These are phyloP conservation scores for Blastobotrys elegans DNA, from an alignment of 1,139 yeast species.

Conservation along the genomic window DNA sequence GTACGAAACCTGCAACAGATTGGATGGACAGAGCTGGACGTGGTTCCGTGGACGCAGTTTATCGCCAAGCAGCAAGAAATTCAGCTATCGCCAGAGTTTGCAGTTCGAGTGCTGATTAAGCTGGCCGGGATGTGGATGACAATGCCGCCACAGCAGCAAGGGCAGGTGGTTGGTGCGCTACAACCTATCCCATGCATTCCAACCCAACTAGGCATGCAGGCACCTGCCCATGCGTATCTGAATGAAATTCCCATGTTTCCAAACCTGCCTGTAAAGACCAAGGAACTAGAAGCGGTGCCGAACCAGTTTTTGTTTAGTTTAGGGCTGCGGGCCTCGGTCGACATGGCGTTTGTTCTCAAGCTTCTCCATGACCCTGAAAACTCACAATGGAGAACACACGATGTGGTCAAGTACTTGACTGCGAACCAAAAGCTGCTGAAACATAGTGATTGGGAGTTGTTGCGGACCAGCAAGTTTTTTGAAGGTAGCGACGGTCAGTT, in stretches of 20 bases:
- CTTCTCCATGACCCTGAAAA: slow-evolving; percentile 30
- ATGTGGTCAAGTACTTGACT: slow-evolving; percentile 35
- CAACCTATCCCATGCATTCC: slow-evolving; percentile 33
- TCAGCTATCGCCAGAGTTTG: slow-evolving; percentile 26
- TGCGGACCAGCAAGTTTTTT: slow-evolving; percentile 31
- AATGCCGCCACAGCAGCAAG: slow-evolving; percentile 16
- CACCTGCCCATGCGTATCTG: slow-evolving; percentile 35
- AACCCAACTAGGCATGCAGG: slow-evolving; percentile 37
- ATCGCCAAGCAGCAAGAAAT: slow-evolving; percentile 24
- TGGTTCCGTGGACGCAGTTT: slow-evolving; percentile 30
- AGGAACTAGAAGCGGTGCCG: slow-evolving; percentile 26
- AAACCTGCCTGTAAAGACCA: slow-evolving; percentile 34
- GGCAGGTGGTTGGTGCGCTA: slow-evolving; percentile 21
- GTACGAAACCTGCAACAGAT: slow-evolving; percentile 21
- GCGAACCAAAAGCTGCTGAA: slow-evolving; percentile 28
- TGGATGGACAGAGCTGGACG: slow-evolving; percentile 30
- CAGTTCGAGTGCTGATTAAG: slow-evolving; percentile 27
- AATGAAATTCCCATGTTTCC: slow-evolving; percentile 36
- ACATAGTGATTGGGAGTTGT: slow-evolving; percentile 31
- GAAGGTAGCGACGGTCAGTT: slow-evolving; percentile 21
- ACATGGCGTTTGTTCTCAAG: slow-evolving; percentile 37
- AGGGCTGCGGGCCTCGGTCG: slow-evolving; percentile 39
- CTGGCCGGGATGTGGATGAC: slow-evolving; percentile 29
- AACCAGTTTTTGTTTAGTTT: slow-evolving; percentile 30
- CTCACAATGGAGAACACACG: slow-evolving; percentile 34